phyloP scores from a whole-genome alignment of 2,329 filamentous ascomycete species.

The Fusarium bulbicola region DNA sequence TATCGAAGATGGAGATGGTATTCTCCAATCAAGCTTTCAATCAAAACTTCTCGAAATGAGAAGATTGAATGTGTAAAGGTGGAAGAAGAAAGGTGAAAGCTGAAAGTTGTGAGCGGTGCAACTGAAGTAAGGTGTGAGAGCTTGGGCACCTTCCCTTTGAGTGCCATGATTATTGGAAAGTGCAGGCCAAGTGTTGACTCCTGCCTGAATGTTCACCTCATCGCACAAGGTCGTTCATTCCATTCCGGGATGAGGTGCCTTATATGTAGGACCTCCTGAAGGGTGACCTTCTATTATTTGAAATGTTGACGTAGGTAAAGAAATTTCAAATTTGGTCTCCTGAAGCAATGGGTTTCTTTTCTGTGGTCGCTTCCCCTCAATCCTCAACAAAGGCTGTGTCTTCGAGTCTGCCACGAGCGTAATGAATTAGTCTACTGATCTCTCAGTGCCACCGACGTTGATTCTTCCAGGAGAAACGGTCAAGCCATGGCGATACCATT shows the following conservation, averaged over 20 bases:
- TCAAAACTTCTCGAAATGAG: background rate
- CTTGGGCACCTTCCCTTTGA: background rate
- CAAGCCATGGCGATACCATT: background rate
- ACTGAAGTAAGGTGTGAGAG: background rate
- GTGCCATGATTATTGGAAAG: background rate
- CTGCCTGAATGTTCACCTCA: background rate
- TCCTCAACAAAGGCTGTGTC: too few relatives aligned
- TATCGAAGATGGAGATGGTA: background rate
- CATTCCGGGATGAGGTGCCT: background rate
- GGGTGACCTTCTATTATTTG: background rate
- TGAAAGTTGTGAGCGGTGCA: background rate
- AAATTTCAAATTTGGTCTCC: background rate
- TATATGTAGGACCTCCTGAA: background rate
- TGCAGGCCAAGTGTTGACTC: background rate
- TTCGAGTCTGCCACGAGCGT: background rate
- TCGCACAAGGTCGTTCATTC: background rate
- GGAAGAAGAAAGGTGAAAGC: background rate
- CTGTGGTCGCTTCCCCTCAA: background rate
- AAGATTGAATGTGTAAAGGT: background rate
- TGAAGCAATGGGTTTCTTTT: too few relatives aligned
- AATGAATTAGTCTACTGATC: background rate
- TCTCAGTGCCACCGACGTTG: background rate
- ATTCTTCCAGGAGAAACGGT: too few relatives aligned
- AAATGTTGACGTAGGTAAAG: background rate
- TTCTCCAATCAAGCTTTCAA: background rate